Conservation (phyloP, 768 basidiomycete species). For the Obba rivulosa region DNA sequence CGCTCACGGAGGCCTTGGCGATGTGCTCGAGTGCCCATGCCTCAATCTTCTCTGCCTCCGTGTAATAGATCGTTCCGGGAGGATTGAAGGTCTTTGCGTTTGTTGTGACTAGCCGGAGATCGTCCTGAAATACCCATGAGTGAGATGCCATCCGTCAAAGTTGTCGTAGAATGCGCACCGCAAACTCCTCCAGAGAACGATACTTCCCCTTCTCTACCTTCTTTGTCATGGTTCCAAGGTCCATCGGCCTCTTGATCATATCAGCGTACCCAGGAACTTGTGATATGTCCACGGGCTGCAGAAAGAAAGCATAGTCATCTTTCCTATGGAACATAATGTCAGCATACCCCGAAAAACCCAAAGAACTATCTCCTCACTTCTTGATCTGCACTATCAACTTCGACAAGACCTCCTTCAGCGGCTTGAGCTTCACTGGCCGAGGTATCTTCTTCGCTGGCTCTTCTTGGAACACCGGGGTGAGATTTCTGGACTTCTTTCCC, state of each 20-base stretch:
- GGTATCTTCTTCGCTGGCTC: slow-evolving; percentile 32
- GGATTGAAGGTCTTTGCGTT: slow-evolving; percentile 79
- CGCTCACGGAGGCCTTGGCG: slow-evolving; percentile 59
- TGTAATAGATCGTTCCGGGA: slow-evolving; percentile 65
- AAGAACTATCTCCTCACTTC: slow-evolving; percentile 42
- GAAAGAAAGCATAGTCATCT: slow-evolving; percentile 83
- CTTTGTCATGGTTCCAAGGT: slow-evolving; percentile 77
- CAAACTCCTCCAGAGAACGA: slow-evolving; percentile 74
- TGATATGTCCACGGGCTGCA: slow-evolving; percentile 56
- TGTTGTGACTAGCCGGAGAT: slow-evolving; percentile 64
- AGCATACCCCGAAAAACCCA: neutral
- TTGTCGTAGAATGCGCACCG: slow-evolving; percentile 37
- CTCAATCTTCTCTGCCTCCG: slow-evolving; percentile 70
- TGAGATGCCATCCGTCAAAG: neutral
- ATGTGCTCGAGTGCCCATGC: slow-evolving; percentile 71
- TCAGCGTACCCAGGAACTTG: slow-evolving; percentile 60
- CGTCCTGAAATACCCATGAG: slow-evolving; percentile 37
- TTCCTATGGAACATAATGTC: slow-evolving; percentile 41
- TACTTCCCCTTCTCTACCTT: slow-evolving; percentile 79
- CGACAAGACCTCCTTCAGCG: slow-evolving; percentile 67
- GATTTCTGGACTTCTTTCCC: slow-evolving; percentile 39
- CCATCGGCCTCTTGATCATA: slow-evolving; percentile 84
- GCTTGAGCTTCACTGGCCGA: slow-evolving; percentile 69
- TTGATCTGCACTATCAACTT: slow-evolving; percentile 69
- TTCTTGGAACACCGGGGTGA: slow-evolving; percentile 16